A percentile compares a stretch with the other conserved stretches of the same genome.
Conservation (phyloP, 1,139 yeast species). For the Cylindricascospora bacillispora region DNA sequence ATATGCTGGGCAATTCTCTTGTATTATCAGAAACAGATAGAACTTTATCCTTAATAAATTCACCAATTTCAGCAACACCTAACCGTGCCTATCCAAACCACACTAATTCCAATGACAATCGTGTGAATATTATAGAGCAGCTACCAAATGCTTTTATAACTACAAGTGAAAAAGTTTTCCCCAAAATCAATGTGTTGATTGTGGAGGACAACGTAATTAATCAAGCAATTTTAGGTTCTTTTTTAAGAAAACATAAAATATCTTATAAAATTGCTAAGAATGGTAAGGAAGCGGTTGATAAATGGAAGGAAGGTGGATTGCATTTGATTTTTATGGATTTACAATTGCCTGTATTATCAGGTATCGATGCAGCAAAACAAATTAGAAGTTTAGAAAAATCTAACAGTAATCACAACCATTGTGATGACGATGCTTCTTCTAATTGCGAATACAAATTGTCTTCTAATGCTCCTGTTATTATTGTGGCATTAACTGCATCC, state of each 20-base stretch:
- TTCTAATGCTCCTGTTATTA: constrained; percentile 66
- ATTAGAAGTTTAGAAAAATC: constrained; percentile 66
- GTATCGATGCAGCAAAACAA: constrained; percentile 84
- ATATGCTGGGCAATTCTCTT: neutral
- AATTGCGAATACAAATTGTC: constrained; percentile 4
- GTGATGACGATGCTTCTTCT: constrained; percentile 26
- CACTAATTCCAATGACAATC: constrained; percentile 11
- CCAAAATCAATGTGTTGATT: constrained; percentile 79
- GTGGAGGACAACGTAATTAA: constrained; percentile 95
- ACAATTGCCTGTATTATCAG: constrained; percentile 86
- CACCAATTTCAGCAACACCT: neutral
- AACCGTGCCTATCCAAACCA: neutral
- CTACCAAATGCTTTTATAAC: constrained; percentile 4
- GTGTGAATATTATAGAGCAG: constrained; percentile 12
- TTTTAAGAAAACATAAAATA: constrained; percentile 72
- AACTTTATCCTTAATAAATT: neutral
- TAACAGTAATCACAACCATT: constrained; percentile 18
- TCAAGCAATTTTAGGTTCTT: constrained; percentile 88
- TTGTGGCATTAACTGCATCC: constrained; percentile 90
- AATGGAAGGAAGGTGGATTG: constrained; percentile 86
- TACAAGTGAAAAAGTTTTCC: constrained; percentile 30
- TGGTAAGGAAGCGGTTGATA: constrained; percentile 85
- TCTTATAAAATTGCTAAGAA: constrained; percentile 79
- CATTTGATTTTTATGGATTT: constrained; percentile 91
- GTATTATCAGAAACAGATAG: constrained; percentile 2